Evolutionary conservation across 2,329 filamentous ascomycete genomes (phyloP).

Genomic region (Cercospora sp.): DNA sequence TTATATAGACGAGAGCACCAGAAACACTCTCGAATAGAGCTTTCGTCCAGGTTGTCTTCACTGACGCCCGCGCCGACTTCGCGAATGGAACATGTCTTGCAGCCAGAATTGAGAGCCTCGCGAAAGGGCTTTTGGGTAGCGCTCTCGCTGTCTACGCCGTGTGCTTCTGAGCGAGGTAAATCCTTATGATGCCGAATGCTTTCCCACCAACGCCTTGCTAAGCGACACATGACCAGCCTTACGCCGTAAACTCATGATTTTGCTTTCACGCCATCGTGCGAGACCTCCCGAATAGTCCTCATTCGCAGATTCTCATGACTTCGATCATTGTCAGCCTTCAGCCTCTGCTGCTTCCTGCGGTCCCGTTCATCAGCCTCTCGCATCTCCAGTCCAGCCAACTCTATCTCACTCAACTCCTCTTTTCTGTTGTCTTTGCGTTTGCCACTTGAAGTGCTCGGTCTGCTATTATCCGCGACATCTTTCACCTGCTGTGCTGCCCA

Average conservation of each 20-base stretch:
- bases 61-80: neutral
- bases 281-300: slow-evolving; percentile 17
- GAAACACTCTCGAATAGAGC: neutral
- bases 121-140: neutral
- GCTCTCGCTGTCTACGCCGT: neutral
- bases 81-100: neutral
- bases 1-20: neutral
- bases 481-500: slow-evolving; percentile 36
- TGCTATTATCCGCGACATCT: slow-evolving; percentile 9
- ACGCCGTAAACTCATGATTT: slow-evolving; percentile 9
- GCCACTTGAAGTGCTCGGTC: slow-evolving; percentile 11
- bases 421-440: slow-evolving; percentile 26
- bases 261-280: slow-evolving; percentile 15
- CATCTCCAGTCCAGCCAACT: slow-evolving; percentile 39
- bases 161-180: neutral
- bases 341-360: slow-evolving; percentile 27
- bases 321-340: slow-evolving; percentile 13
- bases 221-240: neutral
- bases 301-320: slow-evolving; percentile 14
- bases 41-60: neutral
- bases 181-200: neutral
- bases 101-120: neutral
- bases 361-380: slow-evolving; percentile 37
- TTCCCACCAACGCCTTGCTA: slow-evolving; percentile 14
- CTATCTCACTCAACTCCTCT: slow-evolving; percentile 36